Percentiles rank a stretch among this genome's conserved stretches.
These are phyloP conservation scores for Arthrobotrys megalospora DNA, from an alignment of 2,329 filamentous ascomycete genomes.

Conservation along the genomic window DNA sequence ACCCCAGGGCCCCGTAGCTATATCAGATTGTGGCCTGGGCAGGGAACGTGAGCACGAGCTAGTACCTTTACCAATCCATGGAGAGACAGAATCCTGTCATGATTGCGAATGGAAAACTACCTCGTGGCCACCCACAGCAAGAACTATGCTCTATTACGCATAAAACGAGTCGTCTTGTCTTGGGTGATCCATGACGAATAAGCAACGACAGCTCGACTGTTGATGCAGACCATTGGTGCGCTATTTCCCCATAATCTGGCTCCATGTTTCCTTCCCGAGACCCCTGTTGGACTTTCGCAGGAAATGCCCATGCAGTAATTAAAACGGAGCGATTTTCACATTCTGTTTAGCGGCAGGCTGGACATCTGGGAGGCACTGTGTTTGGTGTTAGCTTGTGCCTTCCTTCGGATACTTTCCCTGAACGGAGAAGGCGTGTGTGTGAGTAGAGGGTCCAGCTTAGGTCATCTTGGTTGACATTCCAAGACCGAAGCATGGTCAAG, in stretches of 20 bases:
- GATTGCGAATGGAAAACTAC: slow-evolving; percentile 53
- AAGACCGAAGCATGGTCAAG: slow-evolving; percentile 36
- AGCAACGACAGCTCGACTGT: slow-evolving; percentile 22
- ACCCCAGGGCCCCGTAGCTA: slow-evolving; percentile 9
- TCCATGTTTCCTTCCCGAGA: slow-evolving; percentile 55
- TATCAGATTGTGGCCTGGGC: slow-evolving; percentile 6
- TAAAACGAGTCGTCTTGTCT: slow-evolving; percentile 23
- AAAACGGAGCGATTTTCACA: slow-evolving; percentile 54
- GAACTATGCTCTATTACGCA: slow-evolving; percentile 46
- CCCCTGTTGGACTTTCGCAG: slow-evolving; percentile 42
- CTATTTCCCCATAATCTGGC: slow-evolving; percentile 60
- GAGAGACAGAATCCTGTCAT: slow-evolving; percentile 59
- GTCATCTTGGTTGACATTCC: slow-evolving; percentile 53
- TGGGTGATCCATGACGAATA: slow-evolving; percentile 35
- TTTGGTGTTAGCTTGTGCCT: slow-evolving; percentile 34
- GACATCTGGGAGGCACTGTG: slow-evolving; percentile 27
- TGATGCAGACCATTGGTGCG: slow-evolving; percentile 51
- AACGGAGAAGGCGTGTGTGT: slow-evolving; percentile 54
- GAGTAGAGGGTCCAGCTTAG: slow-evolving; percentile 43
- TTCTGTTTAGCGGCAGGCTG: slow-evolving; percentile 44
- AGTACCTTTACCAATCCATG: slow-evolving; percentile 62
- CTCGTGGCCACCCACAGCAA: slow-evolving; percentile 57
- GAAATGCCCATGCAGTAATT: slow-evolving; percentile 50
- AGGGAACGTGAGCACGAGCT: slow-evolving; percentile 14
- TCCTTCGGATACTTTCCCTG: slow-evolving; percentile 61